Percentiles rank a stretch among this genome's conserved stretches.
Conservation (phyloP, 192 early-diverging fungal genomes). For the Coemansia sp. region DNA sequence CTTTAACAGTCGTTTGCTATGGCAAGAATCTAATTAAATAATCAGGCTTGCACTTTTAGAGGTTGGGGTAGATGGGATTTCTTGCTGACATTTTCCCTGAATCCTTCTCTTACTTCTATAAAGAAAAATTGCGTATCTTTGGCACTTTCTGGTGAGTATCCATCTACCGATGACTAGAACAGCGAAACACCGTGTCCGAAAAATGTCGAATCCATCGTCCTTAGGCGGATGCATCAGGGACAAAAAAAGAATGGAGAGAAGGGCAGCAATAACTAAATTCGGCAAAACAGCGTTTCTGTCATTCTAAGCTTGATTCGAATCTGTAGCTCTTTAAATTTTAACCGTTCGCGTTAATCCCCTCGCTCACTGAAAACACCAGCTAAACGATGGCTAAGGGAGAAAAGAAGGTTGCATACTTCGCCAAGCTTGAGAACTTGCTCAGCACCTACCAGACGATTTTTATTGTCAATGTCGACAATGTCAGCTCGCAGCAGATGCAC, state of each 20-base stretch:
- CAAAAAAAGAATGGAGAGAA: too few relatives aligned
- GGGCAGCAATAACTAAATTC: background rate
- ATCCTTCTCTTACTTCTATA: too few relatives aligned
- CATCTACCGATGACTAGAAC: background rate
- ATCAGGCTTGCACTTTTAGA: too few relatives aligned
- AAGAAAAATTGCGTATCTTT: conserved; percentile 13
- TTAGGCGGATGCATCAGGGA: too few relatives aligned
- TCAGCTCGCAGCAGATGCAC: conserved; percentile 99
- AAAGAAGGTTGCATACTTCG: conserved; percentile 96
- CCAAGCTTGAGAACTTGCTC: conserved; percentile 85
- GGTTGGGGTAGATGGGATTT: too few relatives aligned
- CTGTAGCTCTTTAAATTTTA: conserved; percentile 48
- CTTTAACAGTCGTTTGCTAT: too few relatives aligned
- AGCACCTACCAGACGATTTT: conserved; percentile 96
- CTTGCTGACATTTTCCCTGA: too few relatives aligned
- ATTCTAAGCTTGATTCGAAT: background rate
- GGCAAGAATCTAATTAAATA: too few relatives aligned
- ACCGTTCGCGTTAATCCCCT: conserved; percentile 32
- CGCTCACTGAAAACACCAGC: conserved; percentile 27
- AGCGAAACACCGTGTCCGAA: background rate
- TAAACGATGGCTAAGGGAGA: conserved; percentile 54
- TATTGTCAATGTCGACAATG: conserved; percentile 99
- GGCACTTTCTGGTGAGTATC: conserved; percentile 7
- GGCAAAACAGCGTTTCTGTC: background rate
- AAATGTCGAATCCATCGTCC: background rate